Percentiles rank a stretch among this genome's conserved stretches.
Conservation (phyloP, 768 basidiomycete genomes). For the Boletus subparvulus region DNA sequence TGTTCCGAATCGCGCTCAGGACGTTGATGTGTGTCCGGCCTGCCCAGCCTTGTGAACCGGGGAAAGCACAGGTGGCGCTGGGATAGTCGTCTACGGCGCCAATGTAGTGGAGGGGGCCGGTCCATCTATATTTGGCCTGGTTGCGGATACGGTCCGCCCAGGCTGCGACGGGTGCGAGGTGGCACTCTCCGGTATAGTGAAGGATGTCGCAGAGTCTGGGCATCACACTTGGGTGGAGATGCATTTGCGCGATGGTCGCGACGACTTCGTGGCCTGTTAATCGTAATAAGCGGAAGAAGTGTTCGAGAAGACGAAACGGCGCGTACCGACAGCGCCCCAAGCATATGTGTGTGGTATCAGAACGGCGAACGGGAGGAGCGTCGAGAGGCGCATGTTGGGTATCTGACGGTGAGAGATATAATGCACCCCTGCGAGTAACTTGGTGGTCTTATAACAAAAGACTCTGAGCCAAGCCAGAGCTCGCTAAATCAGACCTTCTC, state of each 20-base stretch:
- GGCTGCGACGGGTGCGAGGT: conserved; percentile 77
- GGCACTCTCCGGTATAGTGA: conserved; percentile 52
- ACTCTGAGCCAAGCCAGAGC: neutral
- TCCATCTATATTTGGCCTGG: conserved; percentile 60
- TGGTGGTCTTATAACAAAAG: conserved; percentile 3
- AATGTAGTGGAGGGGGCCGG: conserved; percentile 73
- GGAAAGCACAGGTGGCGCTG: conserved; percentile 70
- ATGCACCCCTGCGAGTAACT: neutral
- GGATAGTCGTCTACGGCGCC: conserved; percentile 78
- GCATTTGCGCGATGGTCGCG: conserved; percentile 92
- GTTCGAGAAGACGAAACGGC: neutral
- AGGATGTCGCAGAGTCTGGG: conserved; percentile 72
- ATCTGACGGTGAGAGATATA: conserved; percentile 5
- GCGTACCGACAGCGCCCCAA: conserved; percentile 43
- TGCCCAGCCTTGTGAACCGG: conserved; percentile 73
- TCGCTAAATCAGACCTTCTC: conserved; percentile 9
- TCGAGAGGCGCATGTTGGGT: conserved; percentile 24
- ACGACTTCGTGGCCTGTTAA: conserved; percentile 81
- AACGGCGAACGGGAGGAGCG: conserved; percentile 14
- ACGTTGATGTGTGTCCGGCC: conserved; percentile 61
- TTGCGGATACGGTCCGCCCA: conserved; percentile 82
- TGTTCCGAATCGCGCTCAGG: conserved; percentile 75
- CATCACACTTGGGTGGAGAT: conserved; percentile 73
- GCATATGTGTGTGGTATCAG: conserved; percentile 31
- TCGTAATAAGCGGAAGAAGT: neutral